phyloP scores from a whole-genome alignment of 208 protist genomes.

The Leishmania martiniquensis region DNA sequence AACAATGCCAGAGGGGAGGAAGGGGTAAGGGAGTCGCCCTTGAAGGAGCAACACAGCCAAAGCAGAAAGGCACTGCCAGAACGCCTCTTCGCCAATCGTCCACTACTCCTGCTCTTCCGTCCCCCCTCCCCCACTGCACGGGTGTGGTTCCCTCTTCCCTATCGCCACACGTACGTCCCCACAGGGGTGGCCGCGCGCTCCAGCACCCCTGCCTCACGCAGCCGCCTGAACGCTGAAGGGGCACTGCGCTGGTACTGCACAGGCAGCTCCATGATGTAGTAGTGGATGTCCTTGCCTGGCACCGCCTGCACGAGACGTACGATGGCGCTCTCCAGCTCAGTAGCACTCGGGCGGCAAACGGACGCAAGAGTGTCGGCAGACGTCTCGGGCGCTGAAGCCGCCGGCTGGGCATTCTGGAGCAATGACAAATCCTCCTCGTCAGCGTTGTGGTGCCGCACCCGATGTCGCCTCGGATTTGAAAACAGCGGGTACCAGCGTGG shows the following conservation, averaged over 20 bases:
- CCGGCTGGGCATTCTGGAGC: slow-evolving; percentile 27
- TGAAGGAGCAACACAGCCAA: no score
- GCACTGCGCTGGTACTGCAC: slow-evolving; percentile 37
- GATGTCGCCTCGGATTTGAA: slow-evolving; percentile 48
- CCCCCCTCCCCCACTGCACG: background rate
- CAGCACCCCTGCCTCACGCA: slow-evolving; percentile 69
- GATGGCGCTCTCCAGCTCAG: slow-evolving; percentile 52
- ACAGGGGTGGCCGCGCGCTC: slow-evolving; percentile 47
- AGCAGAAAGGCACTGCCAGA: background rate
- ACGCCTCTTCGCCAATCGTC: background rate
- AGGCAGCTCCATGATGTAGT: slow-evolving; percentile 69
- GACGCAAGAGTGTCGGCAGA: slow-evolving; percentile 5
- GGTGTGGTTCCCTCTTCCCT: background rate
- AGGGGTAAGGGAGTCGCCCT: background rate
- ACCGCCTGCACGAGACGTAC: slow-evolving; percentile 47
- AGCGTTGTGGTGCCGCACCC: slow-evolving; percentile 56
- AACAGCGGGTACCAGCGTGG: slow-evolving; percentile 83
- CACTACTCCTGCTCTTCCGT: background rate
- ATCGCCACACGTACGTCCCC: slow-evolving; percentile 82
- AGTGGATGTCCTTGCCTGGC: slow-evolving; percentile 72
- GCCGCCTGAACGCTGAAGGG: slow-evolving; percentile 68
- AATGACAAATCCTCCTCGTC: slow-evolving; percentile 84
- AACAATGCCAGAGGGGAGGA: background rate
- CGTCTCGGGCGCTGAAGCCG: slow-evolving; percentile 8
- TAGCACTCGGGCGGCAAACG: slow-evolving; percentile 6